phyloP scores from a whole-genome alignment of 2,329 filamentous ascomycete species.

The Neofusicoccum cordaticola region DNA sequence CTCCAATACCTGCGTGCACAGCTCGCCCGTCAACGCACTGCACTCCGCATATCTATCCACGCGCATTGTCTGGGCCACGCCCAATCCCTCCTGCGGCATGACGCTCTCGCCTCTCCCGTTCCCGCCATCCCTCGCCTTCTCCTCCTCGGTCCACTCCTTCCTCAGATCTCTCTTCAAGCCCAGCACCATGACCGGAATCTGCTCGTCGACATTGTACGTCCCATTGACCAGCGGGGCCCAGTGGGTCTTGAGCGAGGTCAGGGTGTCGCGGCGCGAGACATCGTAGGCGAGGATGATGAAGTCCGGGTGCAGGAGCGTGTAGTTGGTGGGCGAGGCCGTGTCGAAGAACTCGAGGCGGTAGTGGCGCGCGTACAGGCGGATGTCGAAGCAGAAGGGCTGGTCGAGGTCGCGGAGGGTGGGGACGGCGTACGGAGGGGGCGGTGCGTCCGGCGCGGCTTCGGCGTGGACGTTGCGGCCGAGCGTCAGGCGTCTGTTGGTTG shows the following conservation, averaged over 20 bases:
- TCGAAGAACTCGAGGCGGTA: conserved; percentile 58
- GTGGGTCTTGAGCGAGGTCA: conserved; percentile 45
- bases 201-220: conserved; percentile 53
- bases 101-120: conserved; percentile 37
- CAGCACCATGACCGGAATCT: conserved; percentile 57
- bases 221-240: conserved; percentile 47
- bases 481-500: conserved; percentile 23
- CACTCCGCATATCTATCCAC: conserved; percentile 64
- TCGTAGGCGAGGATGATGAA: conserved; percentile 60
- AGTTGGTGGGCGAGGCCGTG: conserved; percentile 56
- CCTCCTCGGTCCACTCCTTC: conserved; percentile 31
- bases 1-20: conserved; percentile 59
- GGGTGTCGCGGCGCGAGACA: conserved; percentile 51
- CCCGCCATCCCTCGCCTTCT: conserved; percentile 20
- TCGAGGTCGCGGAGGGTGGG: conserved; percentile 52
- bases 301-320: conserved; percentile 53
- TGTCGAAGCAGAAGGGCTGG: conserved; percentile 59
- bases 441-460: conserved; percentile 26
- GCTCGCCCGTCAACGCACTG: conserved; percentile 58
- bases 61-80: conserved; percentile 56
- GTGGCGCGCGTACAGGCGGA: conserved; percentile 54
- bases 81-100: conserved; percentile 50
- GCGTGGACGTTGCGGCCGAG: conserved; percentile 29
- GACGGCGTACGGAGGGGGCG: conserved; percentile 35
- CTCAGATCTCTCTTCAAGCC: conserved; percentile 59